These are phyloP conservation scores for Debaryomycetaceae sp. DNA, from an alignment of 1,139 yeast genomes.

Conservation along the genomic window DNA sequence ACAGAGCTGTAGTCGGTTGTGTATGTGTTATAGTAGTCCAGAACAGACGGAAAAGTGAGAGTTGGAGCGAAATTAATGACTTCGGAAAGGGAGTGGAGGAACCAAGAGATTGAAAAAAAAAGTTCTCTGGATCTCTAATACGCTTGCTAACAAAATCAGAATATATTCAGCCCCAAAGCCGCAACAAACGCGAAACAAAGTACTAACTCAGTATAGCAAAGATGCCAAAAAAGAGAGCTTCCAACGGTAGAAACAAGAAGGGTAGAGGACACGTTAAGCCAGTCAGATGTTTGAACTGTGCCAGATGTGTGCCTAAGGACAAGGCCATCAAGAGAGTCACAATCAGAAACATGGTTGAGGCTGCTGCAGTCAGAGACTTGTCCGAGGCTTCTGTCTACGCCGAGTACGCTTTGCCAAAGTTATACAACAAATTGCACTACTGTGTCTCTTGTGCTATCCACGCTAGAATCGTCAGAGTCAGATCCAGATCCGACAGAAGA, in stretches of 20 bases:
- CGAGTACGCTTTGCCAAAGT: constrained; percentile 99
- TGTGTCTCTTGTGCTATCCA: constrained; percentile 99
- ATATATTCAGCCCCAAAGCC: too few species aligned
- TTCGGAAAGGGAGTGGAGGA: too few species aligned
- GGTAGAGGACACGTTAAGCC: constrained; percentile 99
- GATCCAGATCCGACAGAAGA: constrained; percentile 99
- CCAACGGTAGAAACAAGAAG: constrained; percentile 99
- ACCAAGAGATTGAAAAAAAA: too few species aligned
- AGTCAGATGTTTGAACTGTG: constrained; percentile 99
- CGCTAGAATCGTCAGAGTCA: constrained; percentile 99
- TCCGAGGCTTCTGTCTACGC: constrained; percentile 99
- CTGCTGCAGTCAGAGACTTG: constrained; percentile 99
- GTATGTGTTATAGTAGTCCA: too few species aligned
- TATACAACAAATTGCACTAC: constrained; percentile 99
- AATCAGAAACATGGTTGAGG: constrained; percentile 99
- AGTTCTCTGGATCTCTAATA: too few species aligned
- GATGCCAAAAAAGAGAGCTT: constrained; percentile 99
- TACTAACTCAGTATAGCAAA: constrained; percentile 35
- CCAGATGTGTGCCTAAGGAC: constrained; percentile 99
- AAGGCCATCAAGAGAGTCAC: constrained; percentile 99
- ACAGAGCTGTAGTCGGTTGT: too few species aligned
- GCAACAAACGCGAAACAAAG: background rate
- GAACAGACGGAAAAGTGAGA: too few species aligned
- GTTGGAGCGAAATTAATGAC: too few species aligned
- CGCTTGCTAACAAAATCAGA: too few species aligned